Evolutionary conservation across 495 filamentous ascomycete genomes (phyloP).

Genomic region (Tuber umbilicatum): DNA sequence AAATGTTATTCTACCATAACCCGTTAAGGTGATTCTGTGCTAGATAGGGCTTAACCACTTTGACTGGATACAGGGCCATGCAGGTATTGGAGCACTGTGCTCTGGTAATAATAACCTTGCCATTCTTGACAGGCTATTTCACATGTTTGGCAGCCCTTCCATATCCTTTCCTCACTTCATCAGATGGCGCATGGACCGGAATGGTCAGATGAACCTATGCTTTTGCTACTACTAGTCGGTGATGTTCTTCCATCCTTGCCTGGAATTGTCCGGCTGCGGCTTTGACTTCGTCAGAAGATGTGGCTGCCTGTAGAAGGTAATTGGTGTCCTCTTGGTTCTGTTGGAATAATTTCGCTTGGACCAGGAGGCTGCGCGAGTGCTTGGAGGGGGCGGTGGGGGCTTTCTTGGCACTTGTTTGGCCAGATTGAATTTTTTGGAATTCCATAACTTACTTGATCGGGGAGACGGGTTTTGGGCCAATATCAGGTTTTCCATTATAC

Average conservation of each 20-base stretch:
- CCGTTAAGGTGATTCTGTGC: too few relatives aligned
- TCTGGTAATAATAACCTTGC: too few relatives aligned
- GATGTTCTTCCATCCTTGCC: slow-evolving; percentile 69
- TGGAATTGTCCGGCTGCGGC: slow-evolving; percentile 72
- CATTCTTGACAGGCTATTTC: too few relatives aligned
- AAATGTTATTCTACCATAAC: too few relatives aligned
- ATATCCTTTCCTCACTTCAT: slow-evolving; percentile 49
- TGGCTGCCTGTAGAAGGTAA: slow-evolving; percentile 65
- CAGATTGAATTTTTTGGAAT: slow-evolving; percentile 57
- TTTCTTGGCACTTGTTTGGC: slow-evolving; percentile 56
- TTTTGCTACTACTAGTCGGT: slow-evolving; percentile 71
- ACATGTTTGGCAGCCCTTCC: too few relatives aligned
- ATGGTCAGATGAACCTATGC: slow-evolving; percentile 73
- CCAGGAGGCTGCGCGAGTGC: slow-evolving; percentile 55
- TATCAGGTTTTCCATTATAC: slow-evolving; percentile 44
- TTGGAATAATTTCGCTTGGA: slow-evolving; percentile 63
- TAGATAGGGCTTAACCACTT: too few relatives aligned
- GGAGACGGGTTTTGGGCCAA: slow-evolving; percentile 32
- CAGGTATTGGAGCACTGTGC: too few relatives aligned
- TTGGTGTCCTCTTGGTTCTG: slow-evolving; percentile 74
- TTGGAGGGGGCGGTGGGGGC: slow-evolving; percentile 55
- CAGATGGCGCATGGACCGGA: slow-evolving; percentile 70
- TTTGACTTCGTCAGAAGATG: slow-evolving; percentile 73
- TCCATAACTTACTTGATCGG: slow-evolving; percentile 17
- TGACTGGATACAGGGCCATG: too few relatives aligned